Evolutionary conservation across 805 yeast genomes (phyloP), one percentile per base, ranked within the genome.

Genomic region (Candida peoriensis): DNA sequence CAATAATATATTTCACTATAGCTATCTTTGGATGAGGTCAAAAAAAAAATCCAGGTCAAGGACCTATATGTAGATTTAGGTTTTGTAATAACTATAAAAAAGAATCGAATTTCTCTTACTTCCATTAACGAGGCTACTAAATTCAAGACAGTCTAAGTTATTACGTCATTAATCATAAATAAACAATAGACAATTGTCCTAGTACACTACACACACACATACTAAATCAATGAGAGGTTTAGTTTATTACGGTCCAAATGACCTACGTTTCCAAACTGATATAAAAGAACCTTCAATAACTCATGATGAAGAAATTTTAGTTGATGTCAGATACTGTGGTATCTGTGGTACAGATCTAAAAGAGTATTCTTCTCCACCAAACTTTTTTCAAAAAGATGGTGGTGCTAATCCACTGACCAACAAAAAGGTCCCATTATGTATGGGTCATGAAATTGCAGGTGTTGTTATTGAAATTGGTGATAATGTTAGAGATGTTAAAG

Each of bases 271-370:
- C 47, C 59, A 70, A 1, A 47, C 57, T 0, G 51, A 53, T 25
- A 35, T 61, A 14, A 32, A 41, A 9, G 66, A 57, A 29, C 75
- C 75, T 3, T 29, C 42, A 22, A 56, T 68, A 30, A 30, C 39
- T 4, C 50, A 56, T 16, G 55, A 57, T 5, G 61, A 62, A 22
- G 75, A 71, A 32, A 55, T 70, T n/a, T 54, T 68, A 11, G 46
- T 72, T 19, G 68, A 63, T 16, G 63, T 71, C n/a, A 49, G 61
- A 8, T 73, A 63, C 50, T 74, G 81, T 47, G 84, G 84, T 6
- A 75, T 77, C 28, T 78, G 84, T 47, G 83, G 83, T 19, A 66
- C 78, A 1, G 82, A 76, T 50, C 55, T 76, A 25, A 79, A 75
- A 44, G 77, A 79, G 52, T 76, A 63, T 44, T 44, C 59, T 41